Conservation (phyloP, 2,329 filamentous ascomycete genomes). For the Zasmidium cellare region DNA sequence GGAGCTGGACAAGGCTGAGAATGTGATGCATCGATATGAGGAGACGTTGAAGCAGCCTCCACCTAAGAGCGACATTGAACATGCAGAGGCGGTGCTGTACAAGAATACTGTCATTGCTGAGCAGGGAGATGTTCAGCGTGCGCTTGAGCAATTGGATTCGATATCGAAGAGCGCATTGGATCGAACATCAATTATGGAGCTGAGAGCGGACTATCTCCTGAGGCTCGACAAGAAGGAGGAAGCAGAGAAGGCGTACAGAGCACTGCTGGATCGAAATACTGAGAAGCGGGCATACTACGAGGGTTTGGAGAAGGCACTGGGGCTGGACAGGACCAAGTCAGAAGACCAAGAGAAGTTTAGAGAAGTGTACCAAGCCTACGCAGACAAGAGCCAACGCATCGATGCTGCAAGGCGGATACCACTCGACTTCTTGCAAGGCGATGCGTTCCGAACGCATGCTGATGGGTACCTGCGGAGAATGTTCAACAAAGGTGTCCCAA, state of each 20-base stretch:
- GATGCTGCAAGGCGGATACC: slow-evolving; percentile 86
- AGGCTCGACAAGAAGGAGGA: slow-evolving; percentile 76
- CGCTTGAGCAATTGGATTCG: slow-evolving; percentile 80
- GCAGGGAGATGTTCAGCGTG: slow-evolving; percentile 76
- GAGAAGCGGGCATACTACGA: slow-evolving; percentile 88
- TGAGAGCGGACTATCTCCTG: slow-evolving; percentile 79
- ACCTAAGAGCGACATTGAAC: slow-evolving; percentile 77
- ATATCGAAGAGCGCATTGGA: slow-evolving; percentile 78
- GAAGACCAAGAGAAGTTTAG: slow-evolving; percentile 69
- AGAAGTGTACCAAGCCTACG: slow-evolving; percentile 78
- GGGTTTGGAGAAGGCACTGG: slow-evolving; percentile 69
- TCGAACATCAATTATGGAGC: slow-evolving; percentile 80
- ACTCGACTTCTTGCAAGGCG: slow-evolving; percentile 81
- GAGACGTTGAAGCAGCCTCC: slow-evolving; percentile 84
- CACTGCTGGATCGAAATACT: slow-evolving; percentile 79
- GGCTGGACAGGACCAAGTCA: slow-evolving; percentile 60
- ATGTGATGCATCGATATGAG: slow-evolving; percentile 87
- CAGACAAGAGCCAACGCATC: slow-evolving; percentile 74
- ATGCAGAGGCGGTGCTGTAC: slow-evolving; percentile 91
- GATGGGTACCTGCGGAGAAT: slow-evolving; percentile 78
- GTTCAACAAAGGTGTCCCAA: slow-evolving; percentile 90
- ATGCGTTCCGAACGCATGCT: slow-evolving; percentile 76
- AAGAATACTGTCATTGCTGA: slow-evolving; percentile 95
- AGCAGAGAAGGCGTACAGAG: slow-evolving; percentile 76
- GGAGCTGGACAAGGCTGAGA: slow-evolving; percentile 81